These are phyloP conservation scores for Amanita rimosa DNA, from an alignment of 768 basidiomycete species.

Conservation along the genomic window DNA sequence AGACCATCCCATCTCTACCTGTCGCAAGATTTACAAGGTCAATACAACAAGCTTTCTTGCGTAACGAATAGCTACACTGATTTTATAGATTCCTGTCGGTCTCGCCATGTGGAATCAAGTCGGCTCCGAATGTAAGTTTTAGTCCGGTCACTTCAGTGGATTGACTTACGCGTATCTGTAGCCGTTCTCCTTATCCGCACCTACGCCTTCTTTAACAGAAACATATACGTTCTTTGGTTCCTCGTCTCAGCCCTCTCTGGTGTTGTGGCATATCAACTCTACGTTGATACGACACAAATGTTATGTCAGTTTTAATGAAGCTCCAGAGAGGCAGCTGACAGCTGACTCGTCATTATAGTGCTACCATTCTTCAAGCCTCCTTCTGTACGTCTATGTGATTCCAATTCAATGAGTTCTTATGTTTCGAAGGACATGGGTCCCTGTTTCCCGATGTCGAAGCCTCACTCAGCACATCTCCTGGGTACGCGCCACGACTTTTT, in stretches of 20 bases:
- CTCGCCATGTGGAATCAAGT: constrained; percentile 86
- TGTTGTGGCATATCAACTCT: constrained; percentile 73
- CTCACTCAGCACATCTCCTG: constrained; percentile 73
- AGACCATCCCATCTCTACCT: constrained; percentile 53
- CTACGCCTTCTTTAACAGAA: constrained; percentile 80
- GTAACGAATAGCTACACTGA: constrained; percentile 1
- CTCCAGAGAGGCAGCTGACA: neutral
- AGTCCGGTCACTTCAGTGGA: constrained; percentile 8
- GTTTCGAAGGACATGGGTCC: constrained; percentile 40
- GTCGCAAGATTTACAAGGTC: constrained; percentile 63
- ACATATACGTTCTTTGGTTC: constrained; percentile 50
- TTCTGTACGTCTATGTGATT: constrained; percentile 28
- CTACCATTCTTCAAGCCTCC: constrained; percentile 57
- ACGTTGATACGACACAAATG: constrained; percentile 73
- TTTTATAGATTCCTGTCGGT: constrained; percentile 60
- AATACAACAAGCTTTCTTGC: constrained; percentile 5
- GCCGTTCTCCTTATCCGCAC: constrained; percentile 76
- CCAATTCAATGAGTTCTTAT: neutral
- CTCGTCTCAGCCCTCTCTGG: constrained; percentile 59
- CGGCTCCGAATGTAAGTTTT: constrained; percentile 55
- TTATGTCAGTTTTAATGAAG: constrained; percentile 33
- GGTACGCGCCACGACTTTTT: constrained; percentile 28
- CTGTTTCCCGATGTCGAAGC: constrained; percentile 74
- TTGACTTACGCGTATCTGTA: constrained; percentile 18
- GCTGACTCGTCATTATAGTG: constrained; percentile 25